phyloP scores from a whole-genome alignment of 2,329 filamentous ascomycete genomes.

The Catunica adiposa region DNA sequence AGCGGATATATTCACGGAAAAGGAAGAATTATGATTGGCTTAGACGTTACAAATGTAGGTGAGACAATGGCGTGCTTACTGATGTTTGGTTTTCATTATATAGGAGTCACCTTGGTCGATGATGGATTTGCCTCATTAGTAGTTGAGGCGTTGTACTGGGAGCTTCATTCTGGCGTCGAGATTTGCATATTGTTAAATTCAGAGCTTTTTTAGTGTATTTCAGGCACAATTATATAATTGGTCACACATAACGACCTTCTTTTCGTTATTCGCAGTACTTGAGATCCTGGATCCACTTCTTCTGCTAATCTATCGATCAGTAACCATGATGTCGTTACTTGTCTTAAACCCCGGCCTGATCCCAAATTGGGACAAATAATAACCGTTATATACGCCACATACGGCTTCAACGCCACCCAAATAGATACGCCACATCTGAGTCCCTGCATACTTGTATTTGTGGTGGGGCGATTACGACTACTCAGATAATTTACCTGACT shows the following conservation, averaged over 20 bases:
- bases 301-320: not conserved
- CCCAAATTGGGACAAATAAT: not conserved
- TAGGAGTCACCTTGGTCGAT: too few species aligned
- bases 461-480: not conserved
- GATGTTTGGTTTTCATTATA: too few species aligned
- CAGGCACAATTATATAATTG: too few species aligned
- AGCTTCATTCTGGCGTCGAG: too few species aligned
- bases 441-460: not conserved
- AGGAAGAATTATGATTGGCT: slow-evolving; percentile 1
- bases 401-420: not conserved
- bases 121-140: too few species aligned
- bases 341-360: not conserved
- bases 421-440: not conserved
- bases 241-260: too few species aligned
- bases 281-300: too few species aligned
- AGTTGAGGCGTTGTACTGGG: too few species aligned
- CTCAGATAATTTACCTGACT: not conserved
- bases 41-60: not conserved
- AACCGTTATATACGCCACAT: not conserved
- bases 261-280: too few species aligned
- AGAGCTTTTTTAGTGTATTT: too few species aligned
- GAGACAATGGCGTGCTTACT: not conserved
- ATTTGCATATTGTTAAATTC: too few species aligned
- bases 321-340: not conserved
- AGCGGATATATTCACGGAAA: not conserved